These are phyloP conservation scores for Claviceps pazoutovae DNA, from an alignment of 2,329 filamentous ascomycete genomes.

Conservation along the genomic window DNA sequence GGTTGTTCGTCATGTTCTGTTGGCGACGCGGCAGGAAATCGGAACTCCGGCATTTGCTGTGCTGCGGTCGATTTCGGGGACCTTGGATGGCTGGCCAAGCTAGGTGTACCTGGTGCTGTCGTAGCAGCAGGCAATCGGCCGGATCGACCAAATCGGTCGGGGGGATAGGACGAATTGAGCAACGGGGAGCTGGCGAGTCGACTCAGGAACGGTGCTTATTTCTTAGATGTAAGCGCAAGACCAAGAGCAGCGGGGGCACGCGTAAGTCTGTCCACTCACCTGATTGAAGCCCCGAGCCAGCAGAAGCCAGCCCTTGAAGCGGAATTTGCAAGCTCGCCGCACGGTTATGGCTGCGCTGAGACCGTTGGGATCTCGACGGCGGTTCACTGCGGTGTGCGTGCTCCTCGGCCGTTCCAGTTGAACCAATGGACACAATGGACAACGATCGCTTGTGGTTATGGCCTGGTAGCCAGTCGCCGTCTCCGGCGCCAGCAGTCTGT, in stretches of 20 bases:
- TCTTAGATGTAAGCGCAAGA: background rate
- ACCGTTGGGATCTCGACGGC: constrained; percentile 31
- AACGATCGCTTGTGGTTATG: constrained; percentile 61
- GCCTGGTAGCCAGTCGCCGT: constrained; percentile 22
- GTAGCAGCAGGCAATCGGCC: constrained; percentile 26
- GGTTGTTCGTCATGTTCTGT: constrained; percentile 21
- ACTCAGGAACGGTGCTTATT: constrained; percentile 22
- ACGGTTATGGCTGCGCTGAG: constrained; percentile 53
- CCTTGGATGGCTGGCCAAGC: constrained; percentile 19
- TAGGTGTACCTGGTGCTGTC: constrained; percentile 33
- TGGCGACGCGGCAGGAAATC: constrained; percentile 37
- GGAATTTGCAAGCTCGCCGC: constrained; percentile 69
- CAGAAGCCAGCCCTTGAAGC: constrained; percentile 27
- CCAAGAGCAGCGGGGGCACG: too few relatives aligned
- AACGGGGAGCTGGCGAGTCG: constrained; percentile 36
- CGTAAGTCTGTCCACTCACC: constrained; percentile 17
- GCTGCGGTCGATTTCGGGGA: constrained; percentile 20
- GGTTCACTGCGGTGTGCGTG: constrained; percentile 28
- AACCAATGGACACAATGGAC: constrained; percentile 68
- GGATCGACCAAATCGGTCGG: constrained; percentile 30
- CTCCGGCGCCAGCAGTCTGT: constrained; percentile 15
- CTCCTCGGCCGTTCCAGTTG: constrained; percentile 35
- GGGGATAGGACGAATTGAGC: constrained; percentile 41
- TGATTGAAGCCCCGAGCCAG: constrained; percentile 24
- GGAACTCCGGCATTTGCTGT: constrained; percentile 36